Evolutionary conservation across 2,329 filamentous ascomycete genomes (phyloP).

Genomic region (Taxawa tesnikishii): DNA sequence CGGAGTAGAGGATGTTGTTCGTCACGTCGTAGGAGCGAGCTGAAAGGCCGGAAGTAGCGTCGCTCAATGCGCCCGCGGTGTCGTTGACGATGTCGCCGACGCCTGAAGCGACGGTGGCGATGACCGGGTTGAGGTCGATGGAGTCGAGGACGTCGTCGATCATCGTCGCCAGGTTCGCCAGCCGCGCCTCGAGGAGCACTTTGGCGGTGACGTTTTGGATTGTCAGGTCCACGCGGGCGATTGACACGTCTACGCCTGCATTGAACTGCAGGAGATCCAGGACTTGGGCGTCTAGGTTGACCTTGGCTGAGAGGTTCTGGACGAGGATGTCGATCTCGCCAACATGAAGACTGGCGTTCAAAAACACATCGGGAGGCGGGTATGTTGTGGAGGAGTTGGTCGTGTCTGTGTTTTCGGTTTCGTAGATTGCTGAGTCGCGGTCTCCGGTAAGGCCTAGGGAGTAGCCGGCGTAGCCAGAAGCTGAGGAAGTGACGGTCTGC

Average conservation of each 20-base stretch:
- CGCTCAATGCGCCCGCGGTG: constrained; percentile 16
- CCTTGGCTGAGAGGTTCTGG: constrained; percentile 47
- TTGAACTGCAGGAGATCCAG: constrained; percentile 47
- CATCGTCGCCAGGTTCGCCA: constrained; percentile 49
- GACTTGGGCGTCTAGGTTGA: constrained; percentile 48
- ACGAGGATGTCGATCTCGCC: constrained; percentile 48
- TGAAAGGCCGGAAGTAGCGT: constrained; percentile 12
- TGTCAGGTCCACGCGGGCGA: constrained; percentile 42
- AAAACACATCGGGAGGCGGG: constrained; percentile 44
- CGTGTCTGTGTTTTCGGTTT: constrained; percentile 10
- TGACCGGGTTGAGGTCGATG: constrained; percentile 48
- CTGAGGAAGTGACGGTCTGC: constrained; percentile 16
- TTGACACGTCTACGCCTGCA: constrained; percentile 46
- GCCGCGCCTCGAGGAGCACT: constrained; percentile 46
- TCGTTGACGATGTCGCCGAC: constrained; percentile 9
- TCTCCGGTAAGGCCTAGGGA: constrained; percentile 19
- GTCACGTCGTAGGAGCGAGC: constrained; percentile 34
- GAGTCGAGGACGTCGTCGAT: constrained; percentile 45
- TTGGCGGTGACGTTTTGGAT: constrained; percentile 48
- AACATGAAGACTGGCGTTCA: constrained; percentile 47
- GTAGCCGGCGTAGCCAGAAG: constrained; percentile 15
- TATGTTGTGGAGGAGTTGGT: constrained; percentile 26
- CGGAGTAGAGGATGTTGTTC: constrained; percentile 47
- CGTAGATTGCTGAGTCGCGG: constrained; percentile 35
- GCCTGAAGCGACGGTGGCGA: constrained; percentile 24